These are phyloP conservation scores for Bipolaris bicolor DNA, from an alignment of 2,329 filamentous ascomycete genomes.

Conservation along the genomic window DNA sequence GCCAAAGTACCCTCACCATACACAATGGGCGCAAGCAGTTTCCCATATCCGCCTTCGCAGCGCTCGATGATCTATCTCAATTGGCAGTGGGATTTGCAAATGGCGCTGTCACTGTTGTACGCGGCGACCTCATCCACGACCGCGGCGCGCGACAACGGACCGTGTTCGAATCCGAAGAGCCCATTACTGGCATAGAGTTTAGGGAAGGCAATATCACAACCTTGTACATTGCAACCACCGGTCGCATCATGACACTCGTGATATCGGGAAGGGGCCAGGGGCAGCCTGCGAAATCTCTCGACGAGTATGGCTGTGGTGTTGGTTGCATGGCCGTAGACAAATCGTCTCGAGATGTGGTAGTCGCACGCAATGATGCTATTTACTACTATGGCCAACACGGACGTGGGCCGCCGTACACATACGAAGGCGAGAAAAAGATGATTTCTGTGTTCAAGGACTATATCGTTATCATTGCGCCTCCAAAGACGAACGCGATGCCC, in stretches of 20 bases:
- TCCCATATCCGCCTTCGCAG: slow-evolving; percentile 90
- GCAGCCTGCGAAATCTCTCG: slow-evolving; percentile 83
- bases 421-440: slow-evolving; percentile 86
- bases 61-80: slow-evolving; percentile 86
- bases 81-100: slow-evolving; percentile 96
- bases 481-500: slow-evolving; percentile 60
- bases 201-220: slow-evolving; percentile 69
- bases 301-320: slow-evolving; percentile 88
- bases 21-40: slow-evolving; percentile 92
- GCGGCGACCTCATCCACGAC: slow-evolving; percentile 94
- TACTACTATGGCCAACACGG: slow-evolving; percentile 91
- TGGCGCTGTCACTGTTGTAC: slow-evolving; percentile 88
- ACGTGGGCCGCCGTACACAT: slow-evolving; percentile 84
- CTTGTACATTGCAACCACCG: slow-evolving; percentile 90
- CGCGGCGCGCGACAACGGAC: slow-evolving; percentile 92
- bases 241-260: slow-evolving; percentile 81
- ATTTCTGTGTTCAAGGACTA: slow-evolving; percentile 84
- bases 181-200: slow-evolving; percentile 89
- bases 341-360: slow-evolving; percentile 80
- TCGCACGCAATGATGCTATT: slow-evolving; percentile 93
- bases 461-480: slow-evolving; percentile 83
- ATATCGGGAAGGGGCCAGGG: slow-evolving; percentile 90
- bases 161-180: slow-evolving; percentile 95
- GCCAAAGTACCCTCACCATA: slow-evolving; percentile 82
- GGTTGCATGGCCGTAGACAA: slow-evolving; percentile 92